Conservation (phyloP, 1,139 yeast species). For the Debaryomyces robertsiae region DNA sequence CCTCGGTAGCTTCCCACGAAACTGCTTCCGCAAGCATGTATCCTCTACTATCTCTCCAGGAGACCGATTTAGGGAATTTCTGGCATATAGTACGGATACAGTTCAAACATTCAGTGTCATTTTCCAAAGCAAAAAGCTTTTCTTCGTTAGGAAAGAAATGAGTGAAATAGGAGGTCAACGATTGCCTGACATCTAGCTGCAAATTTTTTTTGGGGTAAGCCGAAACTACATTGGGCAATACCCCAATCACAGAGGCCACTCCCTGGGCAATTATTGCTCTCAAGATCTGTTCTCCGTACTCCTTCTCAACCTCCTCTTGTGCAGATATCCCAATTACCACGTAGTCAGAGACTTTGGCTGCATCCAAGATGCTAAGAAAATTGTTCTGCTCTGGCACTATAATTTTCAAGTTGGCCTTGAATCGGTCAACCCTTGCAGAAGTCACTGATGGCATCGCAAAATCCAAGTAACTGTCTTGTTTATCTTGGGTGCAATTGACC, state of each 20-base stretch:
- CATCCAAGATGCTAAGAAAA: slow-evolving; percentile 74
- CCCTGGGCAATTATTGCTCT: slow-evolving; percentile 93
- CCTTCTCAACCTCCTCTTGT: slow-evolving; percentile 72
- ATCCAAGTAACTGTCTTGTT: slow-evolving; percentile 31
- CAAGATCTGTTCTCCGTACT: slow-evolving; percentile 83
- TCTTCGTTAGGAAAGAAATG: slow-evolving; percentile 93
- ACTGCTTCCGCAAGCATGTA: slow-evolving; percentile 76
- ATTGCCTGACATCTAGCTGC: slow-evolving; percentile 76
- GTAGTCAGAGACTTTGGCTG: slow-evolving; percentile 86
- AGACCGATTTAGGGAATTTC: slow-evolving; percentile 78
- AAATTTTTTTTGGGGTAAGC: slow-evolving; percentile 74
- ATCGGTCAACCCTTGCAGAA: slow-evolving; percentile 57
- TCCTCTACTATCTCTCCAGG: slow-evolving; percentile 92
- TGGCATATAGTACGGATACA: slow-evolving; percentile 80
- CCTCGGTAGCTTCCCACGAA: slow-evolving; percentile 39
- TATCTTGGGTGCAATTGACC: slow-evolving; percentile 38
- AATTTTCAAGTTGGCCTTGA: slow-evolving; percentile 73
- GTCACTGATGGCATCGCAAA: slow-evolving; percentile 51
- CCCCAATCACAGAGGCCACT: slow-evolving; percentile 79
- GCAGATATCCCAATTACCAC: slow-evolving; percentile 88
- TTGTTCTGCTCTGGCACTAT: slow-evolving; percentile 72
- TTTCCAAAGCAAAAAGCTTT: slow-evolving; percentile 72
- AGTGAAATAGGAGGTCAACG: slow-evolving; percentile 76
- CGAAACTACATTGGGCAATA: slow-evolving; percentile 70
- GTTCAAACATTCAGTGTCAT: slow-evolving; percentile 65